Evolutionary conservation across 2,329 filamentous ascomycete genomes (phyloP), one percentile per base, ranked within the genome.

Genomic region (Cytospora mali): DNA sequence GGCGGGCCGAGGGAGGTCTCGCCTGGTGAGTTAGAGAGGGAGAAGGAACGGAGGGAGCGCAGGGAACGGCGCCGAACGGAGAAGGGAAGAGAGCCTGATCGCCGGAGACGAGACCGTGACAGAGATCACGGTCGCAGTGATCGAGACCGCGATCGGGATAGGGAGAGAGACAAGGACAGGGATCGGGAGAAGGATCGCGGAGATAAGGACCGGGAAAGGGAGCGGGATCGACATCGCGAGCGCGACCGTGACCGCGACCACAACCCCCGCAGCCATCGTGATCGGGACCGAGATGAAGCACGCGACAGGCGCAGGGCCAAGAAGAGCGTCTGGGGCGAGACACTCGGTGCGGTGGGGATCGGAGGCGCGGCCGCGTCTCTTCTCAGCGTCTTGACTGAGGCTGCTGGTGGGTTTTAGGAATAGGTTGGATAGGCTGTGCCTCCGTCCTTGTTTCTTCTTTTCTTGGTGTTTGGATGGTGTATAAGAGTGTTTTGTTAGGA

Each of bases 311-410:
- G 75, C 3, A 61, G 70, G 1, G 71, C 71, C n/a, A 78, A 73
- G 68, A 80, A 77, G 70, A 81, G 78, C 68, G 75, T 75, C 14
- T 81, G 80, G 73, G 80, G 81, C 54, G 83, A 85, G 66, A 81
- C 84, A 18, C 75, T 87, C 4, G 79, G 81, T 2, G 84, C 82
- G 0, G 85, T 84, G 6, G 82, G 85, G 1, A 82, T 88, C 31
- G 85, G 85, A 4, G 84, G 85, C 11, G 85, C 84, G 0, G 85
- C 86, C 0, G 84, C 81, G 3, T 86, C 83, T 58, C 72, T 88
- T 64, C 69, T 88, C 52, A 81, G 81, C 59, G 84, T 87, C 1
- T 72, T 88, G 33, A 80, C 82, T 4, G 84, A 88, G 70, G 85
- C 84, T 28, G 84, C 84, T 7, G 68, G 69, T 6, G 71, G 64